Evolutionary conservation across 805 yeast genomes (phyloP).

Genomic region (Saturnispora besseyi): DNA sequence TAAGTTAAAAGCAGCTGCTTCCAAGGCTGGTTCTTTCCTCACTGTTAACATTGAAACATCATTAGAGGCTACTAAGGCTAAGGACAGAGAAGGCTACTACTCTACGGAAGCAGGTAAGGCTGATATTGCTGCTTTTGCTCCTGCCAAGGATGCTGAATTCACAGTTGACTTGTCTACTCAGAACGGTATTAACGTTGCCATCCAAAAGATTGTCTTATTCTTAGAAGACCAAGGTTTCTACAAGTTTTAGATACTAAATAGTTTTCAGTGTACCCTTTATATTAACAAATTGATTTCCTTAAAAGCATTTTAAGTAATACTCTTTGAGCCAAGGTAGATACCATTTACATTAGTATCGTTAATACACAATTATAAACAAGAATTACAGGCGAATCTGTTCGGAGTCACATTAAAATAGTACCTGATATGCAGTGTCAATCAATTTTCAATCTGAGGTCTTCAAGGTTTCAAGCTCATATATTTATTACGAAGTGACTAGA

Average conservation of each 20-base stretch:
- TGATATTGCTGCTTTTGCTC: constrained; percentile 35
- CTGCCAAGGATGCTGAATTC: constrained; percentile 48
- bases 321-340: too few species aligned
- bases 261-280: too few species aligned
- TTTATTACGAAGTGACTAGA: too few species aligned
- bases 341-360: too few species aligned
- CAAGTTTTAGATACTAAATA: constrained; percentile 26
- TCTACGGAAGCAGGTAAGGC: constrained; percentile 35
- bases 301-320: too few species aligned
- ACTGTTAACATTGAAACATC: constrained; percentile 44
- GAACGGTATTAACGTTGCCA: constrained; percentile 56
- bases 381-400: too few species aligned
- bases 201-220: constrained; percentile 61
- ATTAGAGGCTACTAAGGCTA: constrained; percentile 34
- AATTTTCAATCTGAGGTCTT: too few species aligned
- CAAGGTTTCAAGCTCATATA: too few species aligned
- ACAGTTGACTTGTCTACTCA: constrained; percentile 40
- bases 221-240: constrained; percentile 82
- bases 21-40: constrained; percentile 44
- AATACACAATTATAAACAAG: too few species aligned
- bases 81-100: constrained; percentile 44
- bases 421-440: too few species aligned
- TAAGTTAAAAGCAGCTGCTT: constrained; percentile 34
- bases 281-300: too few species aligned
- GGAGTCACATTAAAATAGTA: too few species aligned